Evolutionary conservation across 208 protist species (phyloP).

Genomic region (Trypanosoma platydactyli): DNA sequence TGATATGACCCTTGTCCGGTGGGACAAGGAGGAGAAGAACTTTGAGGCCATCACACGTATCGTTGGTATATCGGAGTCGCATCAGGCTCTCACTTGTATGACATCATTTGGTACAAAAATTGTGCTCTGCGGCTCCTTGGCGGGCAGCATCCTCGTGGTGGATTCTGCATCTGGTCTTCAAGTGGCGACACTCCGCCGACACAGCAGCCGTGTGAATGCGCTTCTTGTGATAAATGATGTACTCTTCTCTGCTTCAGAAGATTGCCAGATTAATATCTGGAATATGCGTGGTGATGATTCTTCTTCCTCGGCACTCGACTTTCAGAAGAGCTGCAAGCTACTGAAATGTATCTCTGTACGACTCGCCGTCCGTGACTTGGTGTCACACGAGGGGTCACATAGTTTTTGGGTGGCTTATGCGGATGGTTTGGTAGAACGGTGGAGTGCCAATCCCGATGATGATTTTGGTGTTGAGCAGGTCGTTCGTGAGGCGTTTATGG

Average conservation of each 20-base stretch:
- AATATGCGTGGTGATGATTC: conserved; percentile 20
- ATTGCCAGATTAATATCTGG: conserved; percentile 75
- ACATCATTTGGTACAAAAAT: conserved; percentile 30
- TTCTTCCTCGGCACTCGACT: background rate
- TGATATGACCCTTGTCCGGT: conserved; percentile 75
- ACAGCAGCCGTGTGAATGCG: conserved; percentile 57
- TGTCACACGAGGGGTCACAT: conserved; percentile 48
- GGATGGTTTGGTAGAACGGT: conserved; percentile 79
- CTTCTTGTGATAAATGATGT: conserved; percentile 58
- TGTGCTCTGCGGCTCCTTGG: conserved; percentile 62
- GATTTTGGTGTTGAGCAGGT: conserved; percentile 86
- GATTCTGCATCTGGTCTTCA: conserved; percentile 47
- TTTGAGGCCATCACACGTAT: conserved; percentile 78
- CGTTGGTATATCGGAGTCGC: conserved; percentile 23
- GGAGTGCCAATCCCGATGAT: conserved; percentile 83
- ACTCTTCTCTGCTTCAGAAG: conserved; percentile 80
- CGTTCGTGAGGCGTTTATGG: conserved; percentile 45
- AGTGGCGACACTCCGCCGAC: conserved; percentile 47
- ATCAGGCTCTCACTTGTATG: conserved; percentile 35
- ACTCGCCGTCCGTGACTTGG: conserved; percentile 50
- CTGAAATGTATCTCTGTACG: conserved; percentile 61
- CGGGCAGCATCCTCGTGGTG: conserved; percentile 52
- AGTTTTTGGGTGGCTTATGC: conserved; percentile 81
- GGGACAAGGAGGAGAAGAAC: conserved; percentile 66
- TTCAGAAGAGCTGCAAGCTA: conserved; percentile 29